phyloP scores from a whole-genome alignment of 2,329 filamentous ascomycete genomes.

The Penicillium sp. region DNA sequence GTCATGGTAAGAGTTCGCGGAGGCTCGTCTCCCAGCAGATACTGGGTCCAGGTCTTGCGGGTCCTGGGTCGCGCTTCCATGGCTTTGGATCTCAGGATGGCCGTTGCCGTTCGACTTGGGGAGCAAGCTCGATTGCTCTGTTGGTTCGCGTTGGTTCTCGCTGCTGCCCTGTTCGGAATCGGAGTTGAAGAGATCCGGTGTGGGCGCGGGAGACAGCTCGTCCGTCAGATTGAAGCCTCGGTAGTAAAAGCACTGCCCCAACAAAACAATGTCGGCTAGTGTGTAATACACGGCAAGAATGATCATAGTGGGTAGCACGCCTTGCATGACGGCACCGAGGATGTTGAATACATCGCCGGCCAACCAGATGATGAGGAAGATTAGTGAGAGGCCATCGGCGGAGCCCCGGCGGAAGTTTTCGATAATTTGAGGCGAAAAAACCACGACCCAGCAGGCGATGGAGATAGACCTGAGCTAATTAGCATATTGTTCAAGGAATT shows the following conservation, averaged over 20 bases:
- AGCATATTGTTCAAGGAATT: neutral
- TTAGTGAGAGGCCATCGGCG: slow-evolving; percentile 83
- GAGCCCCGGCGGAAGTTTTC: slow-evolving; percentile 87
- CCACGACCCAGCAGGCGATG: slow-evolving; percentile 96
- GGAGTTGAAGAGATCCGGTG: slow-evolving; percentile 14
- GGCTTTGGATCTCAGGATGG: slow-evolving; percentile 15
- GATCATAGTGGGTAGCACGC: slow-evolving; percentile 91
- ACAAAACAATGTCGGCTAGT: slow-evolving; percentile 82
- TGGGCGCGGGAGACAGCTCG: slow-evolving; percentile 23
- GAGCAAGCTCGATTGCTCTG: slow-evolving; percentile 35
- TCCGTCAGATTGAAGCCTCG: slow-evolving; percentile 66
- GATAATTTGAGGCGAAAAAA: slow-evolving; percentile 95
- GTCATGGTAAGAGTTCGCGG: slow-evolving; percentile 44
- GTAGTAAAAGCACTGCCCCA: slow-evolving; percentile 94
- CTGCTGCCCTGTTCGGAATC: slow-evolving; percentile 20
- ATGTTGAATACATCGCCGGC: slow-evolving; percentile 96
- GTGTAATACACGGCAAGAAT: slow-evolving; percentile 96
- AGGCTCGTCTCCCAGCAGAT: slow-evolving; percentile 26
- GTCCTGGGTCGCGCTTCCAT: neutral
- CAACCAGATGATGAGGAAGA: slow-evolving; percentile 93
- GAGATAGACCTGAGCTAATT: slow-evolving; percentile 72
- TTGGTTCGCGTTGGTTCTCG: slow-evolving; percentile 22
- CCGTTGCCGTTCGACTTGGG: slow-evolving; percentile 20
- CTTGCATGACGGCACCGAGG: slow-evolving; percentile 84
- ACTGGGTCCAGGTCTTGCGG: slow-evolving; percentile 9